Evolutionary conservation across 2,329 filamentous ascomycete genomes (phyloP).

Genomic region (Pyrenochaeta sp.): DNA sequence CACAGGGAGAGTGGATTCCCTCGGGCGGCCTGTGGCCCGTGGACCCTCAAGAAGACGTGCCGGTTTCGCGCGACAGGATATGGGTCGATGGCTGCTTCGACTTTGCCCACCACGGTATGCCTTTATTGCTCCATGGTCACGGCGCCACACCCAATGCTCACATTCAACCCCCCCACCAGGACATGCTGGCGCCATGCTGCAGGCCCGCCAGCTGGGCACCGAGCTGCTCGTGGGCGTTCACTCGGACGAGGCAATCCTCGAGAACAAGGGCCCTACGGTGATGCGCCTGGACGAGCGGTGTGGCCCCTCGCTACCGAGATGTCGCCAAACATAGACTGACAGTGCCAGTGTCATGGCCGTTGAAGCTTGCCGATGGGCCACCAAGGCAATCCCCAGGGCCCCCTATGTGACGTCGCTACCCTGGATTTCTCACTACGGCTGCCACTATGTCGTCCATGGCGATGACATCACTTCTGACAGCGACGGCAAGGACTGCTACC

Average conservation of each 20-base stretch:
- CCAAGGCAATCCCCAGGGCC: constrained; percentile 80
- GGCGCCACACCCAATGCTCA: neutral
- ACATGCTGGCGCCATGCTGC: constrained; percentile 95
- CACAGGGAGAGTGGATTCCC: constrained; percentile 57
- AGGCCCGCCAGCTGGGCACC: constrained; percentile 88
- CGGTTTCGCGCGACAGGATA: constrained; percentile 74
- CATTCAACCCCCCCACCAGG: constrained; percentile 60
- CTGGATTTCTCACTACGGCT: constrained; percentile 96
- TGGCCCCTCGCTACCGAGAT: constrained; percentile 15
- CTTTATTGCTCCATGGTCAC: too few relatives aligned
- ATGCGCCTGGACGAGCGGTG: constrained; percentile 91
- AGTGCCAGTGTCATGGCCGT: constrained; percentile 78
- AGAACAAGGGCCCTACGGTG: constrained; percentile 97
- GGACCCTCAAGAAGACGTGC: constrained; percentile 67
- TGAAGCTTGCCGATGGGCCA: constrained; percentile 95
- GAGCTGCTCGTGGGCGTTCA: constrained; percentile 94
- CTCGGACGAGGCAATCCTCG: constrained; percentile 92
- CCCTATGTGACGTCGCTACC: constrained; percentile 94
- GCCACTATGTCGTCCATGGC: constrained; percentile 93
- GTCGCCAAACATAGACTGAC: constrained; percentile 20
- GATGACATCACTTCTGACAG: constrained; percentile 97
- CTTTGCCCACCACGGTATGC: constrained; percentile 91
- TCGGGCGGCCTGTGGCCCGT: constrained; percentile 68
- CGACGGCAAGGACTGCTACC: constrained; percentile 94
- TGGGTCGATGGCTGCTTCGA: constrained; percentile 99